Base-by-base conservation (phyloP, 163 green algal species). In the Chlamydomonas reinhardtii region DNA sequence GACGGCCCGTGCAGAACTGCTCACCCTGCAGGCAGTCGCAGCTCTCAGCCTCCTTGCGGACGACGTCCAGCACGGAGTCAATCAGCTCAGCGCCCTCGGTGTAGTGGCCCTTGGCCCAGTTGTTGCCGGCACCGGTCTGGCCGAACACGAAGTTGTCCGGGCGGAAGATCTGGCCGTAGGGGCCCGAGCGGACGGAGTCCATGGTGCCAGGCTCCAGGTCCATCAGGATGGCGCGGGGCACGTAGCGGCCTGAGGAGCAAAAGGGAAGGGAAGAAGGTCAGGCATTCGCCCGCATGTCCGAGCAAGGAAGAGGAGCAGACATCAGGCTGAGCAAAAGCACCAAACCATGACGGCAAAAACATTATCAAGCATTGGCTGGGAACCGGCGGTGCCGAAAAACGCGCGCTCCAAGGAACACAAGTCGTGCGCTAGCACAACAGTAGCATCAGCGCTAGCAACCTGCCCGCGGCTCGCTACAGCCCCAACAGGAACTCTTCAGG, bases 21-120 rank as follows among this genome's bases (percentile, higher is more conserved):
- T 81, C 64, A 96, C 96, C 96, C 90, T 99, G 97, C 82, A 99
- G 95, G 93, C 97, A 99, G 89, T 99, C 97, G 85, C 97, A 99
- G 84, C 91, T 96, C 93, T 99, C 97, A 1, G 97, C 96, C 91
- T 99, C 97, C 93, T 99, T 99, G 85, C 97, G 94, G 17, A 98
- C 97, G 32, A 99, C 96, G 83, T 99, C 97, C 76, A 99, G 91
- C 37, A 99, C 97, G 62, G 95, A 98, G 93, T 99, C 97, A 83
- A 99, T 99, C 39, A 99, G 91, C 94, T 99, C 97, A 68, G 97
- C 97, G 80, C 97, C 97, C 92, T 99, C 97, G 29, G 97, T 99
- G 94, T 99, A 99, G 94, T 99, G 97, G 19, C 97, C 97, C 94
- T 99, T 99, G 79, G 97, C 97, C 97, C 97, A 99, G 96, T 99